A percentile compares a stretch with the other conserved stretches of the same genome.
Conservation (phyloP, 495 filamentous ascomycete species). For the Massariosphaeria phaeospora region DNA sequence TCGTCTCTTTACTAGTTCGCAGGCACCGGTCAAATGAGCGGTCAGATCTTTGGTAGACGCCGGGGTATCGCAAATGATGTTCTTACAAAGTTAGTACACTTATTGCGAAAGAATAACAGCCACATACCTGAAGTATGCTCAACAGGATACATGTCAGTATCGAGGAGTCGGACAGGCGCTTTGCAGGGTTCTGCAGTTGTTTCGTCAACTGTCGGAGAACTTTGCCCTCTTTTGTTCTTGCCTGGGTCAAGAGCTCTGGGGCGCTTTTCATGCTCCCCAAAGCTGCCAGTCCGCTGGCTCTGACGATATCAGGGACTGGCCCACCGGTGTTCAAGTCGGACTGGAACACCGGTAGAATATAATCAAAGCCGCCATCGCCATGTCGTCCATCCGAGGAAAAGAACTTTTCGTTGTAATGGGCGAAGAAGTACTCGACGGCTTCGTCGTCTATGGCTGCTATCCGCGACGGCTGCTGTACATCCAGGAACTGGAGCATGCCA, state of each 20-base stretch:
- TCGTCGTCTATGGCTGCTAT: conserved; percentile 10
- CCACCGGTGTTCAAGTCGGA: conserved; percentile 1
- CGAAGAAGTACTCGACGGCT: conserved; percentile 9
- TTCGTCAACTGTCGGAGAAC: conserved; percentile 11
- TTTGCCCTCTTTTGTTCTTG: conserved; percentile 9
- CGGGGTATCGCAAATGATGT: conserved; percentile 3
- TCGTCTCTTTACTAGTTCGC: background rate
- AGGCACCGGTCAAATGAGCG: conserved; percentile 7
- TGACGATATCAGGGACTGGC: conserved; percentile 13
- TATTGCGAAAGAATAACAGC: background rate
- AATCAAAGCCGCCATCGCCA: conserved; percentile 4
- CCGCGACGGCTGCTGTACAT: conserved; percentile 3
- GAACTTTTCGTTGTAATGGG: conserved; percentile 22
- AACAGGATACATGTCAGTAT: conserved; percentile 12
- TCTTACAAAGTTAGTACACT: conserved; percentile 1
- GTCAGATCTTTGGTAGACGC: background rate
- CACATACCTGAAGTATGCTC: conserved; percentile 4
- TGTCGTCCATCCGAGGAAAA: background rate
- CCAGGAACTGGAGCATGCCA: background rate
- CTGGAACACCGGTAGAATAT: conserved; percentile 8
- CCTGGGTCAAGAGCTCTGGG: conserved; percentile 2
- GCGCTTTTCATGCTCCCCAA: conserved; percentile 1
- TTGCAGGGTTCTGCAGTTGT: conserved; percentile 8
- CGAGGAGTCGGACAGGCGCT: background rate
- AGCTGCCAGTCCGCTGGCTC: conserved; percentile 8